phyloP scores from a whole-genome alignment of 345 rosid genomes.

The Gossypioides kirkii region DNA sequence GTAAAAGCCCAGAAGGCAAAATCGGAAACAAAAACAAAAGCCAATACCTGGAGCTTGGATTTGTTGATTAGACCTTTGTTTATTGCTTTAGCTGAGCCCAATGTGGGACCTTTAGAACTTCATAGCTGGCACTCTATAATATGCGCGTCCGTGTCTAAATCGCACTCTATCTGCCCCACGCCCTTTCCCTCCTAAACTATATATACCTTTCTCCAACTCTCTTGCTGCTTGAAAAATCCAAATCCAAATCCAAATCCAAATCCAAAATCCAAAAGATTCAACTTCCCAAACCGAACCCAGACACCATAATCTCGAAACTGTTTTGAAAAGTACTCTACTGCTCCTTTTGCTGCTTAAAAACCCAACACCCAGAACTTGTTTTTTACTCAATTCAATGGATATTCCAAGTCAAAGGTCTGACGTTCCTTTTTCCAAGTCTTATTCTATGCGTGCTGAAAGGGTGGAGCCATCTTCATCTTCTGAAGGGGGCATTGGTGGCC shows the following conservation, averaged over 20 bases:
- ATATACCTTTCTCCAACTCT: not conserved
- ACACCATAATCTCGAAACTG: not conserved
- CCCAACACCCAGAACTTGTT: not conserved
- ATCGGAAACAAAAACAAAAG: not conserved
- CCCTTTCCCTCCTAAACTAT: not conserved
- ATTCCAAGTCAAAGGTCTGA: slow-evolving; percentile 8
- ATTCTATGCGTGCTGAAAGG: not conserved
- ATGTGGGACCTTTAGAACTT: not conserved
- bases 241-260: not conserved
- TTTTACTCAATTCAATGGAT: slow-evolving; percentile 2
- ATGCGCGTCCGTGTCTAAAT: slow-evolving; percentile 6
- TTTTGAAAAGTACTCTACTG: not conserved
- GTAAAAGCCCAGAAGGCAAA: not conserved
- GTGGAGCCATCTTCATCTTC: slow-evolving; percentile 17
- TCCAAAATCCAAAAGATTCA: not conserved
- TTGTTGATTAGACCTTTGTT: not conserved
- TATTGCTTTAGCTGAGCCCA: not conserved
- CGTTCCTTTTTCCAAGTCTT: not conserved
- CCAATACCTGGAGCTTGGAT: not conserved
- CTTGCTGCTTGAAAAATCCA: not conserved
- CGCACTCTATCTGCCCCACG: not conserved
- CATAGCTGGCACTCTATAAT: not conserved
- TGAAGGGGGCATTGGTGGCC: slow-evolving; percentile 9
- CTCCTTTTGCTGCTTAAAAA: not conserved
- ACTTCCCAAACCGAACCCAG: not conserved